Base-by-base conservation (phyloP, 495 filamentous ascomycete species). In the Penicillium antarcticum region DNA sequence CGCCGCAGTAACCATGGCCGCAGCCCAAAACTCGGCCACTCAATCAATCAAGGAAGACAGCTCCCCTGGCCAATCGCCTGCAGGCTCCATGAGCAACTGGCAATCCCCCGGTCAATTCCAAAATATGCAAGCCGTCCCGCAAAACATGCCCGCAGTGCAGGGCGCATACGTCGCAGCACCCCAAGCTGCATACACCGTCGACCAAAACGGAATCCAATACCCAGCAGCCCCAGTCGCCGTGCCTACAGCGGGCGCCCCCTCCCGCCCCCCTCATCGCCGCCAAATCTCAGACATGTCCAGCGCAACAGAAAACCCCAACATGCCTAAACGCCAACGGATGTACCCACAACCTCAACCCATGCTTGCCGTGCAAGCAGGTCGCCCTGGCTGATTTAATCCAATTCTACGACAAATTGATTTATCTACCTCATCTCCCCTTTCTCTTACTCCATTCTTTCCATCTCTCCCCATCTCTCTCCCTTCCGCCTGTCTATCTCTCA, bases 1-100 rank as follows among this genome's bases (percentile, higher is more conserved):
- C 2, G 72, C 75, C 11, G 62, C 79, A 1, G 75, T 74, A n/a
- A 76, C 76, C 35, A 72, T 77, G 68, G 60, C 72, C 41, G 60
- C 61, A 5, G 38, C 38, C 19, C 82, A 81, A 48, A 72, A 58
- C 48, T 82, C 85, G 17, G 74, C 76, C 35, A 71, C 69, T 8
- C 83, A 81, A 32, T 83, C 83, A 2, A 68, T 92, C 52, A 95
- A 95, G 61, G 88, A 91, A 54, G 89, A 92, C 55, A 83, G 85
- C 41, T 91, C 90, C 19, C 89, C 90, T 7, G 86, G 84, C 50
- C 84, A 86, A 57, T 90, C 87, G 12, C 86, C 88, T 18, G 79
- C 83, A 8, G 84, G 83, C 1, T 83, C 83, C 4, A 78, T 81
- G 49, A 85, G 75, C 43, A 81, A 75, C 42, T 90, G 87, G 87